Percentiles rank a stretch among this genome's conserved stretches.
phyloP scores from a whole-genome alignment of 2,329 filamentous ascomycete genomes.

The Penicillium sp. region DNA sequence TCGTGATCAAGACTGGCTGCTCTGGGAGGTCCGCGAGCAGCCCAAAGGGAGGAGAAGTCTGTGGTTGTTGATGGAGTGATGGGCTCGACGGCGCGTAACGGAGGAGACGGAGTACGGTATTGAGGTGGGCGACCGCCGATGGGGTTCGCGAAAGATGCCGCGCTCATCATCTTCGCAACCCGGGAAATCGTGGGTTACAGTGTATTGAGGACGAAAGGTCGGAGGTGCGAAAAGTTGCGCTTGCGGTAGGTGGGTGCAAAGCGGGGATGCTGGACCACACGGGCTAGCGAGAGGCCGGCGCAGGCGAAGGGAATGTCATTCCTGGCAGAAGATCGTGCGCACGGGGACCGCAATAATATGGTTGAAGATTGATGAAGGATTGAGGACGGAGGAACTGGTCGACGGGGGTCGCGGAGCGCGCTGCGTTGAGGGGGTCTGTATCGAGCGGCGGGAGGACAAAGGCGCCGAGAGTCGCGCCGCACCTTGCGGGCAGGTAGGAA shows the following conservation, averaged over 20 bases:
- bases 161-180: constrained; percentile 37
- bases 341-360: constrained; percentile 24
- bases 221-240: constrained; percentile 29
- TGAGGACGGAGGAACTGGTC: constrained; percentile 17
- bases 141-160: constrained; percentile 41
- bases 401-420: constrained; percentile 24
- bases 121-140: constrained; percentile 40
- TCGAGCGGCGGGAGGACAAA: constrained; percentile 29
- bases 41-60: constrained; percentile 33
- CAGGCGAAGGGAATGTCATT: constrained; percentile 42
- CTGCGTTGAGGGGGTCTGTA: constrained; percentile 27
- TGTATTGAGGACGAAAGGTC: constrained; percentile 16
- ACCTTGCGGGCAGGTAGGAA: constrained; percentile 22
- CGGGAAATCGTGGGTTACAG: constrained; percentile 6
- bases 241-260: constrained; percentile 42
- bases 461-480: constrained; percentile 29
- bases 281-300: constrained; percentile 43
- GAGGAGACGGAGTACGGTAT: constrained; percentile 51
- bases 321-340: constrained; percentile 35
- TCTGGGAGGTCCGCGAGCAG: constrained; percentile 29
- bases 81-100: constrained; percentile 48
- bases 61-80: constrained; percentile 41
- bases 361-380: constrained; percentile 21
- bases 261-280: constrained; percentile 45
- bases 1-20: constrained; percentile 28